Evolutionary conservation across 768 basidiomycete genomes (phyloP), one percentile per base, ranked within the genome.

Genomic region (Termitomyces heimii): DNA sequence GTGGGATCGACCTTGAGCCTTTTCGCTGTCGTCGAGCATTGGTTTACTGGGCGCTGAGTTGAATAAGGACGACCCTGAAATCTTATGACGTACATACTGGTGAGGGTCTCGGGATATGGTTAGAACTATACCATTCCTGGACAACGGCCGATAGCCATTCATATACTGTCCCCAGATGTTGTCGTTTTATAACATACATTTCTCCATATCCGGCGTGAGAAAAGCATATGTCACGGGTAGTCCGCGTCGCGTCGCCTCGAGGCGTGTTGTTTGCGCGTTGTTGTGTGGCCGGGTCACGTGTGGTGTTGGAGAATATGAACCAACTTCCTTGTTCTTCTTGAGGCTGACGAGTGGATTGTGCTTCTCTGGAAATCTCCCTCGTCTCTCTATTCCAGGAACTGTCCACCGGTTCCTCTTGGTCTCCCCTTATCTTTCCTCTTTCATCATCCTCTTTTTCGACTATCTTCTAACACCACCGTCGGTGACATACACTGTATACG

Each of bases 331-430:
- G 67, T 68, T 47, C 54, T 61, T 61, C 57, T 62, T 62, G 70
- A 71, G 76, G 72, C 75, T 73, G 75, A 76, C 75, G 63, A 68
- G 68, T 65, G 62, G 53, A 48, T 53, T 62, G 57, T 63, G 65
- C 65, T 62, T 58, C 66, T 63, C 54, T 64, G 63, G 60, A 24
- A 47, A 54, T 65, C 63, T 67, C 62, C 63, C 42, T 59, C 63
- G 4, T 53, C 60, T 59, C 58, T 57, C 58, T 48, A 57, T 62
- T 54, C 51, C 52, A 51, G 57, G 59, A 49, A 56, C 62, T 60
- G 50, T 63, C 62, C 60, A 57, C 35, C 24, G 56, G 62, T 65
- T 65, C 55, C 49, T 57, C 28, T 58, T 42, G 24, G 48, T 43
- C 45, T 44, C 57, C 62, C 62, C 67, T 66, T 72, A 60, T 71